phyloP scores from a whole-genome alignment of 1,139 yeast species.

The Saccharomyces hybrid region DNA sequence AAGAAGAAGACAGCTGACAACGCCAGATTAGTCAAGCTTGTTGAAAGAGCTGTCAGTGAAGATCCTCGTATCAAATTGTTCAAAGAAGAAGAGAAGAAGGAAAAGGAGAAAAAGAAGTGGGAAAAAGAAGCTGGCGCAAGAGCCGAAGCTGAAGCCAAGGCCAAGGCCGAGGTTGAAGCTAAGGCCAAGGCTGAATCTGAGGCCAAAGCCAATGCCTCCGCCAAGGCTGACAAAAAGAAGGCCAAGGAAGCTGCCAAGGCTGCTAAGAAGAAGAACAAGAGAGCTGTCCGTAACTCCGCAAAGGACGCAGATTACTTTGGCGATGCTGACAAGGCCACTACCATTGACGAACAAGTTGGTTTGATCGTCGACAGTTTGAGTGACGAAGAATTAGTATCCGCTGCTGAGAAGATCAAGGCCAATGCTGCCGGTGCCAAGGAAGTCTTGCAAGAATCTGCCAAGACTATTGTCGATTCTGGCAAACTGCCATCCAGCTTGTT shows the following conservation, averaged over 20 bases:
- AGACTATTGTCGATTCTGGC: slow-evolving; percentile 38
- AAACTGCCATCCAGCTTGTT: slow-evolving; percentile 38
- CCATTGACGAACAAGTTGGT: slow-evolving; percentile 74
- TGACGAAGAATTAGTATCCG: slow-evolving; percentile 63
- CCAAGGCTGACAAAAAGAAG: slow-evolving; percentile 71
- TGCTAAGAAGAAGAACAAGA: slow-evolving; percentile 97
- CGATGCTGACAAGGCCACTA: slow-evolving; percentile 56
- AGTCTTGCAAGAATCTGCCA: slow-evolving; percentile 43
- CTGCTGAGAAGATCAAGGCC: slow-evolving; percentile 53
- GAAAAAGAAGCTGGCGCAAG: slow-evolving; percentile 97
- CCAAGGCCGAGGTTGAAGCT: slow-evolving; percentile 82
- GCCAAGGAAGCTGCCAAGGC: slow-evolving; percentile 95
- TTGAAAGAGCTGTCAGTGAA: slow-evolving; percentile 78
- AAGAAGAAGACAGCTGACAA: slow-evolving; percentile 97
- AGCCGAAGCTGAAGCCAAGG: slow-evolving; percentile 86
- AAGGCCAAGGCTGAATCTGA: slow-evolving; percentile 73
- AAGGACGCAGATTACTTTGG: slow-evolving; percentile 86
- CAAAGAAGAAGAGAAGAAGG: slow-evolving; percentile 92
- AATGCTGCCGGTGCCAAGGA: slow-evolving; percentile 42
- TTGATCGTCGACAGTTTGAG: slow-evolving; percentile 70
- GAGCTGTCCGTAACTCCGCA: slow-evolving; percentile 74
- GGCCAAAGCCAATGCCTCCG: slow-evolving; percentile 47
- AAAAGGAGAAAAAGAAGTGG: slow-evolving; percentile 93
- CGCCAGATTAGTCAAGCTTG: slow-evolving; percentile 78
- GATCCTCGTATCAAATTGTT: slow-evolving; percentile 93